These are phyloP conservation scores for Acacia concinna DNA, from an alignment of 331 rosid genomes.

Conservation along the genomic window DNA sequence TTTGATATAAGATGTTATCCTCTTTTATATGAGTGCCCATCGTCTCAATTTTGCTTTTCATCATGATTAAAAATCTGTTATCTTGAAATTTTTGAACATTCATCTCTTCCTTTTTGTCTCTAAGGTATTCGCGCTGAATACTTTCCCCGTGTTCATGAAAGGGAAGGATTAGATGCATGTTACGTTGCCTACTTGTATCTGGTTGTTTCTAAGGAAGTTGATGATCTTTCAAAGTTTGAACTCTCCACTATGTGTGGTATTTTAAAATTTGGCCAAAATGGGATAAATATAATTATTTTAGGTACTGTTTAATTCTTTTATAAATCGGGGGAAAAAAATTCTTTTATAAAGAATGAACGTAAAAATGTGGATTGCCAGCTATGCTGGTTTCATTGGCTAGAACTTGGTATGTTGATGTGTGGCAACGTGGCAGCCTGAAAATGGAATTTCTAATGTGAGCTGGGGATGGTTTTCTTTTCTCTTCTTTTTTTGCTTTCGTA, in stretches of 20 bases:
- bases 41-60: background rate
- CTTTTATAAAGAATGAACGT: background rate
- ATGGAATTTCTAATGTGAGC: background rate
- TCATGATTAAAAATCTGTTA: background rate
- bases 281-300: background rate
- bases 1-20: too few species aligned
- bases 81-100: too few species aligned
- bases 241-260: background rate
- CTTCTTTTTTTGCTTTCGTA: too few species aligned
- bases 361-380: background rate
- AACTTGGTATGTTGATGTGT: background rate
- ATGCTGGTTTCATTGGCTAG: background rate
- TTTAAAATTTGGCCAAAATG: background rate
- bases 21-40: too few species aligned
- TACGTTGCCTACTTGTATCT: background rate
- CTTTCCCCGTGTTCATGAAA: background rate
- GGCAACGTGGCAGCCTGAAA: background rate
- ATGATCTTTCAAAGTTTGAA: background rate
- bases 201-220: background rate
- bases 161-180: background rate
- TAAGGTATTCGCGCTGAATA: background rate
- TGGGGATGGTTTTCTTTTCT: conserved; percentile 21
- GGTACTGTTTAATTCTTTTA: background rate
- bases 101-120: too few species aligned
- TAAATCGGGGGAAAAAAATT: too few species aligned